Conservation (phyloP, 177 flowering plant genomes). For the Tripterygium wilfordii region DNA sequence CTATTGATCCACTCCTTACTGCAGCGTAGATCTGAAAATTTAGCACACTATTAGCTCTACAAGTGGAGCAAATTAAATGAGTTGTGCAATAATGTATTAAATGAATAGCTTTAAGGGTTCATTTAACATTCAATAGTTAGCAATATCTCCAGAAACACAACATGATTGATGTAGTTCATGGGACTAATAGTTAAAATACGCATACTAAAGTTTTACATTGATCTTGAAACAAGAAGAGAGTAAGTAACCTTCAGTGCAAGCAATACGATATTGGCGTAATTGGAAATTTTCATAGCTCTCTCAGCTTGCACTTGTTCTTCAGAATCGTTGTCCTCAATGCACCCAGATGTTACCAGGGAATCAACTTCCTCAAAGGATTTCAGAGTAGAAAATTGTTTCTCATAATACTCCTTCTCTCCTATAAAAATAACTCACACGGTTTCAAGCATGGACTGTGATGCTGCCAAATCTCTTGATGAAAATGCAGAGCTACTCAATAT, state of each 20-base stretch:
- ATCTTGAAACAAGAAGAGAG: no score
- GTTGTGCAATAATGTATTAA: no score
- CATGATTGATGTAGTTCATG: no score
- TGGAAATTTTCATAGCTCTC: conserved; percentile 77
- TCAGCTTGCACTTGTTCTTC: conserved; percentile 61
- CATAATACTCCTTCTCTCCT: conserved; percentile 85
- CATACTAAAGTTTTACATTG: no score
- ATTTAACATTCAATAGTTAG: no score
- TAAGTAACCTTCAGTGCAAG: conserved; percentile 57
- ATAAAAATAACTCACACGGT: background rate
- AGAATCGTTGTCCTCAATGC: conserved; percentile 29
- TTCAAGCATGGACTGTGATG: background rate
- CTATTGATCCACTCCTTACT: conserved; percentile 76
- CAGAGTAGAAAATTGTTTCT: conserved; percentile 64
- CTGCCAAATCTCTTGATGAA: background rate
- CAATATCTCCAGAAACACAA: no score
- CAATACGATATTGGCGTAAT: conserved; percentile 60
- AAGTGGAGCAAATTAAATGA: background rate
- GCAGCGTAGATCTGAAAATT: conserved; percentile 74
- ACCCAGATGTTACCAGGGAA: conserved; percentile 21
- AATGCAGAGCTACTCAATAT: background rate
- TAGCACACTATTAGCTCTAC: background rate
- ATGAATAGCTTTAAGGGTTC: no score
- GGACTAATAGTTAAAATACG: no score
- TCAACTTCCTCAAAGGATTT: conserved; percentile 89